Evolutionary conservation across 2,329 filamentous ascomycete species (phyloP), one percentile per base, ranked within the genome.

Genomic region (Cladobotryum protrusum): DNA sequence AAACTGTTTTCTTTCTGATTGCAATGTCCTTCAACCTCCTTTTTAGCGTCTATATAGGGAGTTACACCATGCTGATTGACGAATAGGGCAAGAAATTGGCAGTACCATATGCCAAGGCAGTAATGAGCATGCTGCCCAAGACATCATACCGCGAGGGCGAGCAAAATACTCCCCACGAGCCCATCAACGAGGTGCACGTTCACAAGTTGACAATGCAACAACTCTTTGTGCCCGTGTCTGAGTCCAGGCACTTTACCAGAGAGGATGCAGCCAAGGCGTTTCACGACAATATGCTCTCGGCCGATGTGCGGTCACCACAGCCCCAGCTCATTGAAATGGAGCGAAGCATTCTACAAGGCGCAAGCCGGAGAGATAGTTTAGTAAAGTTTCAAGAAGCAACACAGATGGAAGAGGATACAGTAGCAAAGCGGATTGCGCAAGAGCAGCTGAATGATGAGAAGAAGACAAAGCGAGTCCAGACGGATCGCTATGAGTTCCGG

Each of bases 81-180:
- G 6, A 48, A 58, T 53, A 96, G 92, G 83, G 82, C 50, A 90
- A 92, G 73, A 77, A 75, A 53, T 71, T 95, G 35, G 90, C 90
- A 3, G 77, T 72, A 20, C 85, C 88, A 12, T 96, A 96, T 67
- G 77, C 85, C 19, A 78, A 79, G 50, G 87, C 89, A 11, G 76
- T 97, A 19, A 75, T 89, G 59, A 70, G 73, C 33, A 95, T 96
- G 90, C 73, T 97, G 5, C 90, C 89, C 3, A 77, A 77, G 48
- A 87, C 82, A n/a, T 70, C 71, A 64, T 83, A 62, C 67, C 76
- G 53, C 74, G 75, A 48, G 62, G 74, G 58, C 62, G 75, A 59
- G 70, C 80, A 71, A 67, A 64, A 66, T 4, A 20, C 44, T 15
- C 68, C 72, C 0, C 78, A 81, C 58, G 80, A 86, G 67, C 72